Percentiles rank a stretch among this genome's conserved stretches.
Conservation (phyloP, 306 rosid species). For the Begonia fuchsioides region DNA sequence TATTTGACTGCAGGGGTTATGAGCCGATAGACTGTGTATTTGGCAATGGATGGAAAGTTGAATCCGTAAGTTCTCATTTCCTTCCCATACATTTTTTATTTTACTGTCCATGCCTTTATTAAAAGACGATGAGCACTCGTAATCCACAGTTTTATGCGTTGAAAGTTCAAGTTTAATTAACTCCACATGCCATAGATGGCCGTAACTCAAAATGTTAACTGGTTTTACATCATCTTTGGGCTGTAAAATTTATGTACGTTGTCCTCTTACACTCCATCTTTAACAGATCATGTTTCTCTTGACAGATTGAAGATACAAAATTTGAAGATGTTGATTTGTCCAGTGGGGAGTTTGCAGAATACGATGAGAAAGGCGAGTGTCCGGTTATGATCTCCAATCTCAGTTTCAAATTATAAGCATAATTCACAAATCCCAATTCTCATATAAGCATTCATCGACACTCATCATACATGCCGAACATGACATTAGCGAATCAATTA, state of each 20-base stretch:
- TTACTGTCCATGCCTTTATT: neutral
- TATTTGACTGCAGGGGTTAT: conserved; percentile 73
- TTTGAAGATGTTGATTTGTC: conserved; percentile 69
- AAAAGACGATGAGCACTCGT: neutral
- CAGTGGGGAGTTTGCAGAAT: conserved; percentile 57
- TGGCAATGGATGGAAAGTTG: conserved; percentile 57
- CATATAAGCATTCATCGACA: neutral
- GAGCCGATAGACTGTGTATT: conserved; percentile 56
- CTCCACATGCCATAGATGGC: neutral
- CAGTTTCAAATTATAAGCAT: conserved; percentile 20
- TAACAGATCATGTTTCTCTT: conserved; percentile 5
- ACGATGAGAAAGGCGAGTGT: conserved; percentile 81
- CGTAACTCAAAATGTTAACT: too few relatives aligned
- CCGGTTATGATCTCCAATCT: conserved; percentile 72
- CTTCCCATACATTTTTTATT: conserved; percentile 3
- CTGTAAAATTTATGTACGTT: neutral
- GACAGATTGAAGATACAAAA: conserved; percentile 55
- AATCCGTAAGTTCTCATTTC: conserved; percentile 51
- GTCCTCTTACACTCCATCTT: neutral
- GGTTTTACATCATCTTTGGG: neutral
- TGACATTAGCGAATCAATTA: conserved; percentile 3
- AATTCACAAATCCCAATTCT: too few relatives aligned
- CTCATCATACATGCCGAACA: neutral
- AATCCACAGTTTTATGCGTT: neutral
- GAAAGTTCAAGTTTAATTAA: neutral